These are phyloP conservation scores for Tetragonia tetragonoides DNA, from an alignment of 148 eudicot genomes.

Conservation along the genomic window DNA sequence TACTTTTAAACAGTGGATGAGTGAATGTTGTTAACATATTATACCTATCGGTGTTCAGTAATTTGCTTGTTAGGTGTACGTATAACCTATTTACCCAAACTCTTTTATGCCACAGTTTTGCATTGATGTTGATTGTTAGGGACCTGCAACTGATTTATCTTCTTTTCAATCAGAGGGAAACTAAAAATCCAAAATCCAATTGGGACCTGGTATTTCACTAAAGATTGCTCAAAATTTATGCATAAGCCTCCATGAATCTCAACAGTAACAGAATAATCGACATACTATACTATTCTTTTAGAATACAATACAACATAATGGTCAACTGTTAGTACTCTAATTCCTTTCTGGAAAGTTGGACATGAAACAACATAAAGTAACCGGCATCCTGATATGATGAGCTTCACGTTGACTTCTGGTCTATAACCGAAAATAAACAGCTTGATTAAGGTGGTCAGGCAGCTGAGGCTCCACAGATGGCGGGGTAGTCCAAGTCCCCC, in stretches of 20 bases:
- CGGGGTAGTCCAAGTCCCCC: neutral
- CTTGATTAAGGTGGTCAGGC: neutral
- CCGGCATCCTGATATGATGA: neutral
- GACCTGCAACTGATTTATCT: no score
- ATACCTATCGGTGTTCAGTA: no score
- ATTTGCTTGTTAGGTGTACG: no score
- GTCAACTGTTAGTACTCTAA: neutral
- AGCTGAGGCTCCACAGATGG: neutral
- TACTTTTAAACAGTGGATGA: no score
- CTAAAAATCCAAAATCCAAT: no score
- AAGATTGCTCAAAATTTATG: slow-evolving; percentile 10
- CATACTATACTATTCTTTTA: slow-evolving; percentile 9
- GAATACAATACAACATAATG: neutral
- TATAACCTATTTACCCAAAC: no score
- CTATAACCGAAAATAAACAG: neutral
- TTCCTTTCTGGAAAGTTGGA: neutral
- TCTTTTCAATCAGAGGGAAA: no score
- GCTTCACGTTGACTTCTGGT: neutral
- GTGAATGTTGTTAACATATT: no score
- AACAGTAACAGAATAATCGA: neutral
- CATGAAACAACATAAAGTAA: neutral
- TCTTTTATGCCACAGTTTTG: no score
- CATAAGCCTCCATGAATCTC: no score
- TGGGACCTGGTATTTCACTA: neutral
- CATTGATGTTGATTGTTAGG: no score